Conservation (phyloP, 1,139 yeast genomes). For the Protomyces lactucae-debilis region DNA sequence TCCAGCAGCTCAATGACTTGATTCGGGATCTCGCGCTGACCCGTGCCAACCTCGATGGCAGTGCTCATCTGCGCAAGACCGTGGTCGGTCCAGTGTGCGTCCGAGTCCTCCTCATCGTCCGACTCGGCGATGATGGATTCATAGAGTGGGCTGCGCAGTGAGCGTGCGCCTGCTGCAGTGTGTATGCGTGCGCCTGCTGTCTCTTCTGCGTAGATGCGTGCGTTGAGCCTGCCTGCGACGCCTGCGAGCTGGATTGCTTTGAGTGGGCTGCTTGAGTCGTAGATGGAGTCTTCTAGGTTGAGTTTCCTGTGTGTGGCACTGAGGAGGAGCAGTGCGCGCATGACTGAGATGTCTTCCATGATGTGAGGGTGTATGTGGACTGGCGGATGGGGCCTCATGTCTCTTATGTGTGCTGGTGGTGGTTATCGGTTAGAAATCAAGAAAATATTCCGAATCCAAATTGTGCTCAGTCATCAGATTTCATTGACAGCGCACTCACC, state of each 20-base stretch:
- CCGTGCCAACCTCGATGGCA: neutral
- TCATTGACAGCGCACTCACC: no score
- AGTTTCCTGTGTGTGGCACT: slow-evolving; percentile 16
- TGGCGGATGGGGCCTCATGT: neutral
- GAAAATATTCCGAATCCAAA: no score
- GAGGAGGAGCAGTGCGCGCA: slow-evolving; percentile 14
- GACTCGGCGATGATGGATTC: neutral
- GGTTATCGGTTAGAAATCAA: no score
- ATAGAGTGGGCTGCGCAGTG: neutral
- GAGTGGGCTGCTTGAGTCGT: slow-evolving; percentile 20
- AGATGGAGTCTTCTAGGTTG: slow-evolving; percentile 8
- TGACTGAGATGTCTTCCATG: neutral
- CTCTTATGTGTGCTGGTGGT: neutral
- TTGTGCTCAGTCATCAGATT: no score
- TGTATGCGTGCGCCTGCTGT: neutral
- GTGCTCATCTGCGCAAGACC: neutral
- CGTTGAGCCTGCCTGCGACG: slow-evolving; percentile 12
- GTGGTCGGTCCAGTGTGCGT: neutral
- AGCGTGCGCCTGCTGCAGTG: neutral
- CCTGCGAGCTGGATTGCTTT: slow-evolving; percentile 7
- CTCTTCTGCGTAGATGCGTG: slow-evolving; percentile 10
- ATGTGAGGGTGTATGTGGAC: neutral
- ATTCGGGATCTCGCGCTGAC: neutral
- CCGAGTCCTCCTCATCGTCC: neutral
- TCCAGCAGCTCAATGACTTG: neutral